Percentiles rank a stretch among this genome's conserved stretches.
phyloP scores from a whole-genome alignment of 148 eudicot genomes.

The Euryodendron excelsum region DNA sequence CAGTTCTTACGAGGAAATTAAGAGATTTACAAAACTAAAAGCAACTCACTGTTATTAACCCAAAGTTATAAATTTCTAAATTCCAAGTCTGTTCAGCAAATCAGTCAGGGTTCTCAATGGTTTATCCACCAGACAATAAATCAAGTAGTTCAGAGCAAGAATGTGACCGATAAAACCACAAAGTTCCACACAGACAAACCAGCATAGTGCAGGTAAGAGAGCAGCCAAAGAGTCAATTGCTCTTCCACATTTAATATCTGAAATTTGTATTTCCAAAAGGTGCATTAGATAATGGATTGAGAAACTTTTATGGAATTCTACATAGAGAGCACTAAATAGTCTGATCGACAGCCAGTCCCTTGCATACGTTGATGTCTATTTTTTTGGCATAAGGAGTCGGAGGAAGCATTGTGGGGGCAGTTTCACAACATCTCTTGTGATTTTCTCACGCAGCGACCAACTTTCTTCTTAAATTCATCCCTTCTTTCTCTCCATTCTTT shows the following conservation, averaged over 20 bases:
- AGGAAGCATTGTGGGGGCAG: background rate
- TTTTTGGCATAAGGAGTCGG: background rate
- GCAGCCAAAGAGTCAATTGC: background rate
- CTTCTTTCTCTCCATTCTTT: constrained; percentile 77
- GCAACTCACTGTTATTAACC: too few species aligned
- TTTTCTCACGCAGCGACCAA: constrained; percentile 66
- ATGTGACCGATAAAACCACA: background rate
- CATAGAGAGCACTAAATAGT: background rate
- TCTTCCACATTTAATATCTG: constrained; percentile 4
- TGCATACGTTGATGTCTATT: background rate
- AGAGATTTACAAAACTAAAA: too few species aligned
- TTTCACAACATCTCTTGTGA: constrained; percentile 66
- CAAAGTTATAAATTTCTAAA: too few species aligned
- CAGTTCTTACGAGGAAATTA: too few species aligned
- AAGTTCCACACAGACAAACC: background rate
- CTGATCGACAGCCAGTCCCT: background rate
- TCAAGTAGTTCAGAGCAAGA: too few species aligned
- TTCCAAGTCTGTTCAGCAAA: too few species aligned
- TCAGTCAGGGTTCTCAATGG: too few species aligned
- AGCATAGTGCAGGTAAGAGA: background rate
- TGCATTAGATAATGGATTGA: background rate
- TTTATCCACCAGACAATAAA: background rate
- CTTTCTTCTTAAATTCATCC: constrained; percentile 72
- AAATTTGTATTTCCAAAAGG: constrained; percentile 3
- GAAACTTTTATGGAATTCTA: background rate